Conservation (phyloP, 2,329 filamentous ascomycete genomes). For the Penicillium sp. region DNA sequence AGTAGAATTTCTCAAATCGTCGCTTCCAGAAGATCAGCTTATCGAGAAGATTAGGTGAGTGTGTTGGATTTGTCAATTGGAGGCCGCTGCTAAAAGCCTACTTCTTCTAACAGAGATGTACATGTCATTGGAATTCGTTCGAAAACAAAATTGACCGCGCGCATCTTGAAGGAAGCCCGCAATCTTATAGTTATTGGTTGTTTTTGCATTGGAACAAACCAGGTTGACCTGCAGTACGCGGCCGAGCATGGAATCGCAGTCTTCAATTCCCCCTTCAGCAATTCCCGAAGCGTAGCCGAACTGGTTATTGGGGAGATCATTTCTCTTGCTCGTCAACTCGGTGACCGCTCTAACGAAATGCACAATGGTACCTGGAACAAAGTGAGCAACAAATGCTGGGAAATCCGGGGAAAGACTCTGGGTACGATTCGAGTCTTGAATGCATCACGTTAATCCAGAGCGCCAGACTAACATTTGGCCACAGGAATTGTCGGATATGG, state of each 20-base stretch:
- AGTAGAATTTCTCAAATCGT: conserved; percentile 88
- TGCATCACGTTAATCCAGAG: neutral
- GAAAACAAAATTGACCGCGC: conserved; percentile 90
- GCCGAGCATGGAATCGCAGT: conserved; percentile 77
- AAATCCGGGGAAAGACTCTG: conserved; percentile 95
- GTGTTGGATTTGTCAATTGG: neutral
- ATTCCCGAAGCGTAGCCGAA: conserved; percentile 95
- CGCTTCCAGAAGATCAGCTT: conserved; percentile 87
- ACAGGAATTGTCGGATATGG: conserved; percentile 91
- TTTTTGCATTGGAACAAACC: conserved; percentile 95
- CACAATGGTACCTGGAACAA: conserved; percentile 98
- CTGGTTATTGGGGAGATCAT: conserved; percentile 96
- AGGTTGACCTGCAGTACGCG: conserved; percentile 51
- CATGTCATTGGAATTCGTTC: conserved; percentile 98
- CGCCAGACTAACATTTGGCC: conserved; percentile 20
- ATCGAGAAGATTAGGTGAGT: conserved; percentile 92
- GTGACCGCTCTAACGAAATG: conserved; percentile 92
- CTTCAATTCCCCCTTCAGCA: conserved; percentile 99
- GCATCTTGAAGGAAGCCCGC: conserved; percentile 84
- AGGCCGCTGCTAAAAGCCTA: conserved; percentile 21
- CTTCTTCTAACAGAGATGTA: conserved; percentile 67
- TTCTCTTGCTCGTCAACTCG: conserved; percentile 84
- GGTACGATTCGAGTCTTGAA: conserved; percentile 56
- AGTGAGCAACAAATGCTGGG: conserved; percentile 95
- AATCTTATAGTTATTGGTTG: conserved; percentile 95